phyloP scores from a whole-genome alignment of 2,329 filamentous ascomycete species.

The Alternaria gaisen region DNA sequence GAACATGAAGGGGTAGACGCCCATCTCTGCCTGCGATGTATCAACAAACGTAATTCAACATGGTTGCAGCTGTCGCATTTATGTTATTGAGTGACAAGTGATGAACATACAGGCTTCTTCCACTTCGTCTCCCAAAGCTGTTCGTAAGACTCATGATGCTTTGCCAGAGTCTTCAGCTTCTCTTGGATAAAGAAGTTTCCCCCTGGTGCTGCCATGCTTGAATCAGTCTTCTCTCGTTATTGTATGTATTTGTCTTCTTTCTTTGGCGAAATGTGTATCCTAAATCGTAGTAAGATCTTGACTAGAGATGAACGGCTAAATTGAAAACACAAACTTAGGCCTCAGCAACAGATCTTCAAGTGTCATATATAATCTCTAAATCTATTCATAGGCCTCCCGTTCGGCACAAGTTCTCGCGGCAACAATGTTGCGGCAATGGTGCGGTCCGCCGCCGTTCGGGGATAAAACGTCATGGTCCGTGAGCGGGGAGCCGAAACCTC shows the following conservation, averaged over 20 bases:
- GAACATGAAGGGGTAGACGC: constrained; percentile 80
- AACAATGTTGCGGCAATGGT: constrained; percentile 5
- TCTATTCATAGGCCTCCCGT: constrained; percentile 1
- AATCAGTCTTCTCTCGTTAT: neutral
- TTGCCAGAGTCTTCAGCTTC: constrained; percentile 52
- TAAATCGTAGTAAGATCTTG: neutral
- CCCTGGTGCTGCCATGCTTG: constrained; percentile 53
- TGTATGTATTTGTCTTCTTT: neutral
- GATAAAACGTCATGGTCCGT: constrained; percentile 4
- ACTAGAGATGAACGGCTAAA: neutral
- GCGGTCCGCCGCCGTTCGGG: constrained; percentile 10
- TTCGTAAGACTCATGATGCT: constrained; percentile 58
- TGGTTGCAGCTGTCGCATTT: neutral
- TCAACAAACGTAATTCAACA: neutral
- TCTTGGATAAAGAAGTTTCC: constrained; percentile 59
- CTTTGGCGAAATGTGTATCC: neutral
- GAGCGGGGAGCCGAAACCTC: constrained; percentile 22
- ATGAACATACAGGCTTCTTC: constrained; percentile 67
- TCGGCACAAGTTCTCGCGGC: constrained; percentile 1
- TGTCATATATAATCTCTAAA: neutral
- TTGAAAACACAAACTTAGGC: neutral
- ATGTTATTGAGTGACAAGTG: neutral
- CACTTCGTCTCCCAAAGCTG: constrained; percentile 77
- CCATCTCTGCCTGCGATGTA: constrained; percentile 55
- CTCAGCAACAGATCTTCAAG: neutral